These are phyloP conservation scores for Kluyveromyces lactis DNA, from an alignment of 805 yeast genomes.

Conservation along the genomic window DNA sequence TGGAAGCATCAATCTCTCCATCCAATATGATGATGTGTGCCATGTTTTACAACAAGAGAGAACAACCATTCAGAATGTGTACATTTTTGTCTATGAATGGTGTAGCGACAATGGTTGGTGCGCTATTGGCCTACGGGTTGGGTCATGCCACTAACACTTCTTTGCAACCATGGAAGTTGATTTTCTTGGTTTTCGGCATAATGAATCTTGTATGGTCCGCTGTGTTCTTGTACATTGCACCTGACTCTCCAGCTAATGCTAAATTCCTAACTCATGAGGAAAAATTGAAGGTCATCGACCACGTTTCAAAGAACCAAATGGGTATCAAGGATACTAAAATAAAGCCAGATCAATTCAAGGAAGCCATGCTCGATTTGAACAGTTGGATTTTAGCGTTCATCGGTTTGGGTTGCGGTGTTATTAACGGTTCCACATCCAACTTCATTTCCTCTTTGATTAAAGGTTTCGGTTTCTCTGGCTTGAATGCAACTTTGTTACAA, in stretches of 20 bases:
- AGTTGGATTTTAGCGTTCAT: conserved; percentile 12
- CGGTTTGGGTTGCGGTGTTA: conserved; percentile 14
- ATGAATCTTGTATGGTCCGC: conserved; percentile 31
- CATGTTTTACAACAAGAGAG: conserved; percentile 27
- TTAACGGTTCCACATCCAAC: conserved; percentile 15
- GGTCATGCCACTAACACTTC: conserved; percentile 17
- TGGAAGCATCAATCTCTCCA: conserved; percentile 28
- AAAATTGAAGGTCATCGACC: conserved; percentile 17
- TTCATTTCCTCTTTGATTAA: conserved; percentile 15
- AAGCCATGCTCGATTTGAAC: conserved; percentile 10
- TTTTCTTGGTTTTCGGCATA: conserved; percentile 25
- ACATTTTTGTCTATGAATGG: conserved; percentile 31
- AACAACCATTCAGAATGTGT: conserved; percentile 29
- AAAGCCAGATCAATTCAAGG: conserved; percentile 11
- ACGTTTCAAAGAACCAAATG: conserved; percentile 19
- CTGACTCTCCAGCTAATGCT: conserved; percentile 31
- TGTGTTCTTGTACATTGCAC: conserved; percentile 27
- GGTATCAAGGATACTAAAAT: conserved; percentile 14
- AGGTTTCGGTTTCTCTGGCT: conserved; percentile 16
- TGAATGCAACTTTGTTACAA: conserved; percentile 14
- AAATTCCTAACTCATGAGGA: conserved; percentile 30
- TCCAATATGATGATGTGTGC: conserved; percentile 29
- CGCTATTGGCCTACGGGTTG: conserved; percentile 22
- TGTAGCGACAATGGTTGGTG: conserved; percentile 22
- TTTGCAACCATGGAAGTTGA: conserved; percentile 21